Percentiles rank a stretch among this genome's conserved stretches.
Conservation (phyloP, 768 basidiomycete species). For the Boletus rex-veris region DNA sequence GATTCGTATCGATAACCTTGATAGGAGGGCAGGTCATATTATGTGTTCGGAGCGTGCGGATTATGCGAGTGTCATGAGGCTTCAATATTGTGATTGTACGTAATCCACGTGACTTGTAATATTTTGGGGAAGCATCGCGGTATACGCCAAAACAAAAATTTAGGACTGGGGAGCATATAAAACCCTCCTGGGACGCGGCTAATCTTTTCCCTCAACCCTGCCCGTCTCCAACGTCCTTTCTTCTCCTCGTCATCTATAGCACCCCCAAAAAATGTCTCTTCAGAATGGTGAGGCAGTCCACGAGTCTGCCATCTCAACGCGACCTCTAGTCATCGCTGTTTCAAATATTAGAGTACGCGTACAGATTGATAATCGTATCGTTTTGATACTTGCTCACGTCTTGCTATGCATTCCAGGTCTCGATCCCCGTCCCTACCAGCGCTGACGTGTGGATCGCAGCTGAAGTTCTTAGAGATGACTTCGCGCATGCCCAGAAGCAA, state of each 20-base stretch:
- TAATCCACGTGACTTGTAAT: constrained; percentile 27
- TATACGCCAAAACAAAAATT: constrained; percentile 27
- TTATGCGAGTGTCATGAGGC: too few relatives aligned
- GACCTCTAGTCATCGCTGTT: constrained; percentile 34
- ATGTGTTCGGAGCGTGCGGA: constrained; percentile 11
- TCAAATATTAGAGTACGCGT: constrained; percentile 35
- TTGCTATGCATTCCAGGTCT: constrained; percentile 47
- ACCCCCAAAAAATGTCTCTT: constrained; percentile 30
- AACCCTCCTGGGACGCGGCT: constrained; percentile 2
- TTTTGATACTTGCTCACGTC: constrained; percentile 3
- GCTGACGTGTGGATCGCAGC: constrained; percentile 88
- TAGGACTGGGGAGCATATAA: constrained; percentile 32
- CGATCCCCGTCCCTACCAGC: constrained; percentile 82
- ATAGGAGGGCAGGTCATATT: not conserved
- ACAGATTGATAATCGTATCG: constrained; percentile 5
- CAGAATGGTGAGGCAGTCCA: constrained; percentile 29
- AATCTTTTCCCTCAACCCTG: constrained; percentile 8
- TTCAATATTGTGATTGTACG: too few relatives aligned
- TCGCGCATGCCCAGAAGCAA: constrained; percentile 60
- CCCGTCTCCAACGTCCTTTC: not conserved
- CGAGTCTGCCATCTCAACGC: constrained; percentile 33
- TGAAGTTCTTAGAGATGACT: constrained; percentile 89
- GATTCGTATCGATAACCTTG: constrained; percentile 28
- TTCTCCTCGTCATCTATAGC: constrained; percentile 4
- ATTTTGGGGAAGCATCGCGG: constrained; percentile 26